A percentile compares a stretch with the other conserved stretches of the same genome.
phyloP scores from a whole-genome alignment of 148 eudicot species.

The Camellia granthamiana region DNA sequence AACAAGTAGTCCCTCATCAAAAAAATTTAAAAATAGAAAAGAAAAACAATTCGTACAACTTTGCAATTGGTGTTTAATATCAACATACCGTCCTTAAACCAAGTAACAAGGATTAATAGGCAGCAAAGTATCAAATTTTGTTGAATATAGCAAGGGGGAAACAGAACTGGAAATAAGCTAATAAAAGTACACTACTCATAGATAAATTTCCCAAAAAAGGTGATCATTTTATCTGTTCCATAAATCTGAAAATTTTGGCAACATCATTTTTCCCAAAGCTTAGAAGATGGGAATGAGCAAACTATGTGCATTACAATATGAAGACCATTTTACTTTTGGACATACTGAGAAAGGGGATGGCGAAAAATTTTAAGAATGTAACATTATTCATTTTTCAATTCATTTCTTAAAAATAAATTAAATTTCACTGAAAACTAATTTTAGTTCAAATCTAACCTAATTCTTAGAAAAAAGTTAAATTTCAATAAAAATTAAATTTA shows the following conservation, averaged over 20 bases:
- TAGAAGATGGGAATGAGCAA: not conserved
- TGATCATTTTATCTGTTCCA: not conserved
- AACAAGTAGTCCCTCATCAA: too few species aligned
- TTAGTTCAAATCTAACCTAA: not conserved
- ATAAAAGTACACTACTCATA: not conserved
- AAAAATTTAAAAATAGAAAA: too few species aligned
- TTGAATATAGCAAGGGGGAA: not conserved
- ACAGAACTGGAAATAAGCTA: not conserved
- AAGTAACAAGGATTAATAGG: not conserved
- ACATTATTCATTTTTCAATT: conserved; percentile 2
- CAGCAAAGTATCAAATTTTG: not conserved
- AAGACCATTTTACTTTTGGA: not conserved
- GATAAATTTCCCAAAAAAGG: not conserved
- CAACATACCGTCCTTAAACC: not conserved
- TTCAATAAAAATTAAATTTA: not conserved
- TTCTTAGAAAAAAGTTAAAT: not conserved
- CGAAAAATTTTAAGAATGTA: not conserved
- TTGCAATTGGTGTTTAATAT: not conserved
- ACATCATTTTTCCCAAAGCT: not conserved
- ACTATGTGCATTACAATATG: not conserved
- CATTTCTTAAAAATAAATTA: not conserved
- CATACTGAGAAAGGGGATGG: not conserved
- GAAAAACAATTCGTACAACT: not conserved
- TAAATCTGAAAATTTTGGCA: not conserved
- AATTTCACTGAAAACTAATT: not conserved